Evolutionary conservation across 805 yeast genomes (phyloP), one percentile per base, ranked within the genome.

Genomic region (Komagataella pseudopastoris): DNA sequence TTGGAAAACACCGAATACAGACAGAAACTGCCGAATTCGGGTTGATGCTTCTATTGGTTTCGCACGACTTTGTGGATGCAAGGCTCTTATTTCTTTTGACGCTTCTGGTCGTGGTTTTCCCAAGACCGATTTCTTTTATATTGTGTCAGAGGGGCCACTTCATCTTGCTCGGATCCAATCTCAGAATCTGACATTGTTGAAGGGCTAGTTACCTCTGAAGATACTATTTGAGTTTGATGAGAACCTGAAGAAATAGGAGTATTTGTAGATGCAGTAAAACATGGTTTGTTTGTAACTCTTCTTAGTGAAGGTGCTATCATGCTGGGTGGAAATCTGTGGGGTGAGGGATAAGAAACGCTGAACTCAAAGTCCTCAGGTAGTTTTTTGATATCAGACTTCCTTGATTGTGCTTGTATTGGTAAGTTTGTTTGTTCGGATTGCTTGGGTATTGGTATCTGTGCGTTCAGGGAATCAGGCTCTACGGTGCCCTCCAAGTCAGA

Each of bases 401-500:
- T 36, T 23, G 22, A 22, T 16, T 48, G 20, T 23, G 12, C 43
- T 16, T 1, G 23, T 6, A 16, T 16, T 1, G 44, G 17, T 49
- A 49, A 6, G 10, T 22, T 44, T 1, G 10, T 20, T 7, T 24
- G 17, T 23, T 46, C 48, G 17, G 46, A 1, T 44, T 6, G 17
- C 14, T 20, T 20, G 23, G 12, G 23, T 22, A 14, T 6, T 46
- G 18, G 14, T 30, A 30, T 14, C 39, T 30, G 39, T 30, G 14
- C 14, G 14, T 30, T 8, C 12, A 10, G 39, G 14, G 14, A 5
- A 30, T 30, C 39, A 30, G n/a, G 39, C 14, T 30, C 39, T 4
- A 14, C 14, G 8, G 39, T 30, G 3, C 48, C 49, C 8, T 24
- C 53, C 45, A 73, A 60, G 55, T 78, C 81, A 3, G 75, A 70